A percentile compares a stretch with the other conserved stretches of the same genome.
phyloP scores from a whole-genome alignment of 2,329 filamentous ascomycete species.

The Aspergillus melleus region DNA sequence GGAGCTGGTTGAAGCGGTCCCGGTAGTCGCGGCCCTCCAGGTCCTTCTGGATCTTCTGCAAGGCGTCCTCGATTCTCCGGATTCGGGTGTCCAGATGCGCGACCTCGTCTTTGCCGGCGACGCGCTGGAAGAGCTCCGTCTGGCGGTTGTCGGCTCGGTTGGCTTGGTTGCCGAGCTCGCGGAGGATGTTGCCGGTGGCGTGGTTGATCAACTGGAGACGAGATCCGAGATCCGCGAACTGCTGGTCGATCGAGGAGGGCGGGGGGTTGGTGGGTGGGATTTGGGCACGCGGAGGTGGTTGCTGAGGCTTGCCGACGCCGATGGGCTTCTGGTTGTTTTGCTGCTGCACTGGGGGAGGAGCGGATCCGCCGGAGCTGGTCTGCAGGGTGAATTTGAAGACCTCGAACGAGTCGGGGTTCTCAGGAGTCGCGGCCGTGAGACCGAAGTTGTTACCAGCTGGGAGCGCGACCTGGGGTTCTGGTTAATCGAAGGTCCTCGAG shows the following conservation, averaged over 20 bases:
- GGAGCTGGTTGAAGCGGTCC: conserved; percentile 54
- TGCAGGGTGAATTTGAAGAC: conserved; percentile 81
- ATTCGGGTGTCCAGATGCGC: conserved; percentile 48
- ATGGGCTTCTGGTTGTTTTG: conserved; percentile 9
- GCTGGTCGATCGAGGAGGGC: conserved; percentile 44
- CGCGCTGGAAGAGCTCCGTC: conserved; percentile 50
- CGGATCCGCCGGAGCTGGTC: conserved; percentile 38
- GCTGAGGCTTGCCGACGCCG: conserved; percentile 16
- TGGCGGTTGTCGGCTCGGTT: conserved; percentile 53
- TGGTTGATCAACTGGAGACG: conserved; percentile 67
- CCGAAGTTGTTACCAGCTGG: conserved; percentile 83
- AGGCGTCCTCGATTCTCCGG: conserved; percentile 54
- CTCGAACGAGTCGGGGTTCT: conserved; percentile 93
- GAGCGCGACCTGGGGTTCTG: conserved; percentile 60
- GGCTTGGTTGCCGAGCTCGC: conserved; percentile 55
- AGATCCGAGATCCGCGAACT: conserved; percentile 83
- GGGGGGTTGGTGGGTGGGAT: conserved; percentile 8
- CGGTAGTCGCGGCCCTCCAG: conserved; percentile 59
- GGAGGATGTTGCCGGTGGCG: conserved; percentile 57
- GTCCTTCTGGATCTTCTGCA: conserved; percentile 54
- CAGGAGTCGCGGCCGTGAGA: conserved; percentile 81
- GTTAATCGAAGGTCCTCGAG: conserved; percentile 1
- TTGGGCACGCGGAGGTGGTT: conserved; percentile 28
- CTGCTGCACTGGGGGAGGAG: conserved; percentile 15
- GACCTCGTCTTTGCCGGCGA: conserved; percentile 40